Conservation (phyloP, 2,329 filamentous ascomycete genomes). For the Ophiostoma populinum region DNA sequence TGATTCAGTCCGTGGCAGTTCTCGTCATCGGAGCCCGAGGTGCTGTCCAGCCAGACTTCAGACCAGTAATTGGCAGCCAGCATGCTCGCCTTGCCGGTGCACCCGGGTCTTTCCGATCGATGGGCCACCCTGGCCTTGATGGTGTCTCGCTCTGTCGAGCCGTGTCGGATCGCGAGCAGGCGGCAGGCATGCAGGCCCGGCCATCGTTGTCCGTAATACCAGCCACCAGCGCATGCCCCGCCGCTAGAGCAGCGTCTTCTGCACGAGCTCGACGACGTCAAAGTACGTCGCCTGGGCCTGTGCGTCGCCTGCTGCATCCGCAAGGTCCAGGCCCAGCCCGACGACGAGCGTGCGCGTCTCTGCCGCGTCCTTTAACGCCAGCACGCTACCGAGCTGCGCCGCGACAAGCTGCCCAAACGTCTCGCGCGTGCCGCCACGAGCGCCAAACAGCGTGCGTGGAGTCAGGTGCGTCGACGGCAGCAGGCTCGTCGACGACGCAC, state of each 20-base stretch:
- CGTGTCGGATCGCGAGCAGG: no score
- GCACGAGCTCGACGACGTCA: constrained; percentile 45
- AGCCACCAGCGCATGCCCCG: no score
- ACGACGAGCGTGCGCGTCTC: constrained; percentile 44
- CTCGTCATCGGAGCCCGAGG: no score
- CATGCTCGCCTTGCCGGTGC: no score
- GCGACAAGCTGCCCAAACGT: constrained; percentile 77
- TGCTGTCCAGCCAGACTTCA: no score
- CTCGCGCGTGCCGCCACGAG: constrained; percentile 61
- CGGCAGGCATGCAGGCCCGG: no score
- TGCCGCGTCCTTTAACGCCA: constrained; percentile 53
- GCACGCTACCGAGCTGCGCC: constrained; percentile 69
- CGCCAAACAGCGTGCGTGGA: constrained; percentile 73
- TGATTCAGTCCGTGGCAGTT: no score
- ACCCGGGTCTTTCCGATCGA: no score
- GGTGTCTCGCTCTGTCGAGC: no score
- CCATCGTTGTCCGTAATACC: no score
- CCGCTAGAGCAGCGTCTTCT: constrained; percentile 42
- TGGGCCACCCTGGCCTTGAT: no score
- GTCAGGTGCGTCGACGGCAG: constrained; percentile 71
- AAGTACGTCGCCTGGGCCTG: constrained; percentile 34
- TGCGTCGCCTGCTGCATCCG: constrained; percentile 21
- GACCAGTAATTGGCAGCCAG: no score
- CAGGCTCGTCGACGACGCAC: constrained; percentile 15
- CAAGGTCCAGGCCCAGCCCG: constrained; percentile 36